These are phyloP conservation scores for Umbelopsis vinacea DNA, from an alignment of 192 early-diverging fungal species.

Conservation along the genomic window DNA sequence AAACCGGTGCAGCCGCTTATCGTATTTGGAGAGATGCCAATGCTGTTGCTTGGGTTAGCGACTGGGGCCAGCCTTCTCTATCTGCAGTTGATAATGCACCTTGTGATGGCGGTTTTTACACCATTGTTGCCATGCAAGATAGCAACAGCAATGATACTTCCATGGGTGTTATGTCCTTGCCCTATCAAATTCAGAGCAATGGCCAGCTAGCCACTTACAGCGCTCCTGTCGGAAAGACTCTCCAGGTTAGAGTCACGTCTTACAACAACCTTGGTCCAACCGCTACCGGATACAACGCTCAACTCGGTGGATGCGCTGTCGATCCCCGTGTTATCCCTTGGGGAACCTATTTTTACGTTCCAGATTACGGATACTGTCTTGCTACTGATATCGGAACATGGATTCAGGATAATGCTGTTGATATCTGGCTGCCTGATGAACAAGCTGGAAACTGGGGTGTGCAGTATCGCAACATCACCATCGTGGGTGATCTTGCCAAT, in stretches of 20 bases:
- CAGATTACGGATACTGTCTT: slow-evolving; percentile 10
- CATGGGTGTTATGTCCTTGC: slow-evolving; percentile 4
- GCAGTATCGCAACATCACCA: slow-evolving; percentile 8
- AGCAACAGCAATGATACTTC: slow-evolving; percentile 7
- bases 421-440: slow-evolving; percentile 3
- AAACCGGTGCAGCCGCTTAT: not conserved
- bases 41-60: slow-evolving; percentile 1
- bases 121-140: slow-evolving; percentile 13
- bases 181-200: slow-evolving; percentile 6
- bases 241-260: not conserved
- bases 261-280: slow-evolving; percentile 2
- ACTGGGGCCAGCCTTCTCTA: slow-evolving; percentile 14
- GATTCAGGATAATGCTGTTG: slow-evolving; percentile 17
- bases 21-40: slow-evolving; percentile 2
- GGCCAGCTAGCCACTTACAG: not conserved
- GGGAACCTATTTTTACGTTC: slow-evolving; percentile 15
- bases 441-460: slow-evolving; percentile 18
- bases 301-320: slow-evolving; percentile 10
- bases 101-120: slow-evolving; percentile 1
- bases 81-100: not conserved
- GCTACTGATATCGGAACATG: slow-evolving; percentile 12
- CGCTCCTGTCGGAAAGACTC: not conserved
- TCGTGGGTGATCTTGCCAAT: slow-evolving; percentile 10
- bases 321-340: slow-evolving; percentile 17
- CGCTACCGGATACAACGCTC: slow-evolving; percentile 9